Evolutionary conservation across 805 yeast genomes (phyloP).

Genomic region (Spathaspora arborariae): DNA sequence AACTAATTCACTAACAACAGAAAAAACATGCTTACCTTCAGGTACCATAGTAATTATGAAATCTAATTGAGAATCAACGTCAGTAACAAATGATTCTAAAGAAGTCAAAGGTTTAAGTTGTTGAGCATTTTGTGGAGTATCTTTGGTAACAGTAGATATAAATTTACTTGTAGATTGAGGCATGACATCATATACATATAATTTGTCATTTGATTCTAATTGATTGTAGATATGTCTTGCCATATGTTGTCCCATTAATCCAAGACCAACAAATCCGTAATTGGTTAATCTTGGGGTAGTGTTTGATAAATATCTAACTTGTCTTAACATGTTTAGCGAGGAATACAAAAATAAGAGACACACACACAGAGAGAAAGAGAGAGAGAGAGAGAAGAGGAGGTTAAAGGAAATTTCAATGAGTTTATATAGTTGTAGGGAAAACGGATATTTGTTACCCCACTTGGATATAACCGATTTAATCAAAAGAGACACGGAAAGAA

Average conservation of each 20-base stretch:
- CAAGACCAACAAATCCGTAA: slow-evolving; percentile 55
- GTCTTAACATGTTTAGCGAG: neutral
- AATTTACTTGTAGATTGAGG: slow-evolving; percentile 23
- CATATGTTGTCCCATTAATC: slow-evolving; percentile 57
- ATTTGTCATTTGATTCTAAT: slow-evolving; percentile 32
- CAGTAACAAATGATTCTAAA: slow-evolving; percentile 23
- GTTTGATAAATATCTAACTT: slow-evolving; percentile 10
- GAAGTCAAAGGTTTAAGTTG: slow-evolving; percentile 17
- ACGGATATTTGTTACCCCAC: neutral
- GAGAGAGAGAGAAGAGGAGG: neutral
- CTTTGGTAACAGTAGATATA: slow-evolving; percentile 18
- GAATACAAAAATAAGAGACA: too few relatives aligned
- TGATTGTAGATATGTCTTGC: slow-evolving; percentile 45
- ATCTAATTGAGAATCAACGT: slow-evolving; percentile 33
- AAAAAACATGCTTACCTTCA: slow-evolving; percentile 47
- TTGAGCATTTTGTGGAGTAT: slow-evolving; percentile 14
- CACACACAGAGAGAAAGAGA: too few relatives aligned
- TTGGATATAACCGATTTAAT: neutral
- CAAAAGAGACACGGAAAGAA: too few relatives aligned
- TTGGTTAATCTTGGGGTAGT: slow-evolving; percentile 9
- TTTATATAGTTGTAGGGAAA: neutral
- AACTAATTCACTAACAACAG: slow-evolving; percentile 37
- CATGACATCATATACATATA: slow-evolving; percentile 43
- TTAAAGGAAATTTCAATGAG: neutral
- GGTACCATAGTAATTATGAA: slow-evolving; percentile 52